Base-by-base conservation (phyloP, 352 stramenopile genomes). In the Pythium periplocum region DNA sequence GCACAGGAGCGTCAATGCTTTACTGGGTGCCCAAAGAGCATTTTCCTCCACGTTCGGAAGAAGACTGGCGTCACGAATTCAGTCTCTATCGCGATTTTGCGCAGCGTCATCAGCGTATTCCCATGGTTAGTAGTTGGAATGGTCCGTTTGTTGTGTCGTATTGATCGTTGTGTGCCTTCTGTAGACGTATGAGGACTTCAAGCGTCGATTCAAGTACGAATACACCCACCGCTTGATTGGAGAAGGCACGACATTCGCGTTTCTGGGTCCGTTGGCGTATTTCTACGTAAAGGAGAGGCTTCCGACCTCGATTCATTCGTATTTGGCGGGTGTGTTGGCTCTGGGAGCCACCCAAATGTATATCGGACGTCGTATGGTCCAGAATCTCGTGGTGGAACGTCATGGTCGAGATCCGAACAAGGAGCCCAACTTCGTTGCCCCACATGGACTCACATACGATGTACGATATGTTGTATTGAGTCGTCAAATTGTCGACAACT, bases 161-260 rank as follows among this genome's bases (percentile, higher is more conserved):
- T 11, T 59, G 42, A 32, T 42, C 26, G 10, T 51, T 17, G 6
- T 17, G 3, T 8, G 26, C 42, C 50, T 3, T 4, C 40, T 50
- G 36, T 55, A 90, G 95, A 96, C 77, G 5, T 59, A 98, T 11
- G 92, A 98, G 1, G 95, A 99, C 26, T 99, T 99, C 63, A 97
- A 98, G 64, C 86, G 72, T 8, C 98, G 98, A 59, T 98, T 95
- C 69, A 97, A 86, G 54, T 90, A 76, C 73, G 86, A 97, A 61
- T 86, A 73, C 34, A 61, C 86, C 45, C 96, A 99, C 72, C 78
- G 96, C 6, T 96, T 98, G 73, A 75, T 98, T 4, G 96, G 96
- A 12, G 62, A 97, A 40, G 62, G 82, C 11, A 90, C 98, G 4
- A 93, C 93, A 9, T 57, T 98, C 4, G 73, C 87, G 26, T 98